Base-by-base conservation (phyloP, 164 flowering plant genomes). In the Piper betle region DNA sequence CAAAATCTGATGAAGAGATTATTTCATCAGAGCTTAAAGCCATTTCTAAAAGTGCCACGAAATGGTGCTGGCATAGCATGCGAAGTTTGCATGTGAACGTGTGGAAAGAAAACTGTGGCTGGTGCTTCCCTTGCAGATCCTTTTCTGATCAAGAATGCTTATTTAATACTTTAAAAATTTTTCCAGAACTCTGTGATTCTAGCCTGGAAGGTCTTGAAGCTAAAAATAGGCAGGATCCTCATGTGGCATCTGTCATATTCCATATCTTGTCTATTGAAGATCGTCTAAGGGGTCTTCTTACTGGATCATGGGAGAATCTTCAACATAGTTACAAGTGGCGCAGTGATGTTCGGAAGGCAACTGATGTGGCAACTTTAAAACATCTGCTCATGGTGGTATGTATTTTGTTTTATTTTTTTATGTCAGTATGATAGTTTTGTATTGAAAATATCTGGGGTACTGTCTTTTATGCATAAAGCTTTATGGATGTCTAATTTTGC, bases 241-340 rank as follows among this genome's bases (percentile, higher is more conserved):
- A 88, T 83, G 83, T 91, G 67, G 38, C 53, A 54, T 80, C 79
- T 67, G 64, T 91, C 64, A 71, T 78, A 39, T 66, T 66, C 69
- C 75, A 80, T 53, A 77, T 91, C 17, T 68, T 91, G 41, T 79
- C 75, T 58, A 72, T 88, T 61, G 96, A 88, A 79, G 77, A 79
- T 58, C 93, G 92, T 20, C 66, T 94, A 64, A 83, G 70, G 41
- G 99, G 96, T 41, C 87, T 94, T 74, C 75, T 94, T 6, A 56
- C 77, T 57, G 99, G 99, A 66, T 97, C 99, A 63, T 94, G 96
- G 97, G 71, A 78, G 72, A 81, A 79, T 74, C 83, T 93, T 58
- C 79, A 79, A 39, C 69, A 82, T 60, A 64, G 80, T 62, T 76
- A 73, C 71, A 59, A 69, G 52, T 94, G 91, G 93, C 81, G 82